A percentile compares a stretch with the other conserved stretches of the same genome.
These are phyloP conservation scores for Colletotrichum siamense DNA, from an alignment of 2,329 filamentous ascomycete genomes.

Conservation along the genomic window DNA sequence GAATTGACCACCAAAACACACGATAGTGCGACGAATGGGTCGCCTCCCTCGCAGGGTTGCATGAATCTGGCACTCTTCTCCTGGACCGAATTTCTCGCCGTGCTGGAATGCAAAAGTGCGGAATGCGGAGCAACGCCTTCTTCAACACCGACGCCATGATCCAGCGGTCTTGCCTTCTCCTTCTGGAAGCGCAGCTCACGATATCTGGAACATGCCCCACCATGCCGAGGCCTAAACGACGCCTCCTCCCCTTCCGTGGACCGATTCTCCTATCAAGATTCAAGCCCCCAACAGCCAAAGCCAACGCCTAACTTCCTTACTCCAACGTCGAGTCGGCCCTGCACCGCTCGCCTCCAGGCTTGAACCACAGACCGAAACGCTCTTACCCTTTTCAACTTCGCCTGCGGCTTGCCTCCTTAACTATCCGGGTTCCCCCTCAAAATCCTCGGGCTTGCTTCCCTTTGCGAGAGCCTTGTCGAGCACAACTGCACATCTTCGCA, in stretches of 20 bases:
- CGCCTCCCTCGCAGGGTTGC: neutral
- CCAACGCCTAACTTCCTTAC: neutral
- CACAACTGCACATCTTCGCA: neutral
- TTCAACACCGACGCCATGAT: slow-evolving; percentile 8
- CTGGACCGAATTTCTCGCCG: neutral
- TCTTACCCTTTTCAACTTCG: neutral
- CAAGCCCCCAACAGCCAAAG: neutral
- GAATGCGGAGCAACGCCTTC: neutral
- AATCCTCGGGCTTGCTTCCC: neutral
- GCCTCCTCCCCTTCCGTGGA: neutral
- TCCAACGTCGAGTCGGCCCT: neutral
- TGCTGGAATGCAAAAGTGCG: neutral
- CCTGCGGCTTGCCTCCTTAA: neutral
- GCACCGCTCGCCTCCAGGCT: neutral
- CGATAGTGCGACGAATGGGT: neutral
- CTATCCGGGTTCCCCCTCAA: neutral
- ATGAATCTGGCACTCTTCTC: neutral
- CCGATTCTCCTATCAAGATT: neutral
- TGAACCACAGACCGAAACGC: slow-evolving; percentile 8
- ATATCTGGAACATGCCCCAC: slow-evolving; percentile 14
- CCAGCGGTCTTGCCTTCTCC: slow-evolving; percentile 9
- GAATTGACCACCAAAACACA: neutral
- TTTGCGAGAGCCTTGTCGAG: neutral
- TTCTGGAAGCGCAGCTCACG: slow-evolving; percentile 9
- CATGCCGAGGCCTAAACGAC: neutral